phyloP scores from a whole-genome alignment of 2,329 filamentous ascomycete genomes.

The Eutypa lata region DNA sequence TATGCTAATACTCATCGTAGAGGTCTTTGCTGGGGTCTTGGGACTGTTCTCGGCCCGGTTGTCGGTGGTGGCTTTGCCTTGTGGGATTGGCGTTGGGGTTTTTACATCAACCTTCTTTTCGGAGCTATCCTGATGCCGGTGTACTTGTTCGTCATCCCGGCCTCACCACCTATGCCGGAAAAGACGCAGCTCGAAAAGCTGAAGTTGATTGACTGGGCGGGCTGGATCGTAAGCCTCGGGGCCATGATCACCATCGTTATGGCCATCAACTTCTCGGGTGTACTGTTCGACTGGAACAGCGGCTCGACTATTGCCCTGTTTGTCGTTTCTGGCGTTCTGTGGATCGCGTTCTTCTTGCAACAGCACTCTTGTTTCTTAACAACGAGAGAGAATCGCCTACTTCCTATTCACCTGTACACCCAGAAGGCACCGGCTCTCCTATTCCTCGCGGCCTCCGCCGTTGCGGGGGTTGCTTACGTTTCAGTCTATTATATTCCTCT shows the following conservation, averaged over 20 bases:
- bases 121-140: conserved; percentile 31
- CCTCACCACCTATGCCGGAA: conserved; percentile 8
- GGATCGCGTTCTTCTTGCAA: conserved; percentile 35
- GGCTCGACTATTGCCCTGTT: conserved; percentile 42
- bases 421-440: neutral
- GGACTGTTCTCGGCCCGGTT: neutral
- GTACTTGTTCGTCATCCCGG: conserved; percentile 27
- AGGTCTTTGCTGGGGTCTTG: neutral
- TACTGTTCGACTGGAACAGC: conserved; percentile 41
- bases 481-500: conserved; percentile 4
- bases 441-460: neutral
- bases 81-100: conserved; percentile 15
- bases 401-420: neutral
- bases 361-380: neutral
- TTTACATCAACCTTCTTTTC: conserved; percentile 54
- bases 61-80: neutral
- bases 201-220: conserved; percentile 39
- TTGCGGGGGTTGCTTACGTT: neutral
- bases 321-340: conserved; percentile 36
- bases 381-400: neutral
- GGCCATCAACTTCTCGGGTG: conserved; percentile 47
- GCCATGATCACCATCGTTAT: conserved; percentile 40
- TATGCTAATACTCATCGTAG: too few species aligned
- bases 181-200: conserved; percentile 22
- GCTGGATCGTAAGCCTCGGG: conserved; percentile 37